Conservation (phyloP, 2,329 filamentous ascomycete genomes). For the Chalara sp. region DNA sequence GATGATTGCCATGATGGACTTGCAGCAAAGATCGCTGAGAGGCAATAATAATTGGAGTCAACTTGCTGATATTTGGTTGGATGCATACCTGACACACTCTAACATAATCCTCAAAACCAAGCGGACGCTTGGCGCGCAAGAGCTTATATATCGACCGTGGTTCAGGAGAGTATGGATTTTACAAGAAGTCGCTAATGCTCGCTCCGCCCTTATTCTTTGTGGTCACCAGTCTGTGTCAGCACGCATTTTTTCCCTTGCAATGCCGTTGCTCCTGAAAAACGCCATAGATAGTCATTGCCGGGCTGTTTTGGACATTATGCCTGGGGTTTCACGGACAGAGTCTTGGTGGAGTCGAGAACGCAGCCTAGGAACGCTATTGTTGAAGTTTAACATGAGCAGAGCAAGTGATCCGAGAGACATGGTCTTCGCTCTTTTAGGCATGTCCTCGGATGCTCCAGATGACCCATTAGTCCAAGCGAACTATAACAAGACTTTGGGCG, state of each 20-base stretch:
- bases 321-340: conserved; percentile 1
- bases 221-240: conserved; percentile 5
- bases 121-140: too few relatives aligned
- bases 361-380: conserved; percentile 4
- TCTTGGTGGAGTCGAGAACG: conserved; percentile 8
- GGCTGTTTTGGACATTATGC: conserved; percentile 11
- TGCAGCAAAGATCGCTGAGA: too few relatives aligned
- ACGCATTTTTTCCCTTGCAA: conserved; percentile 1
- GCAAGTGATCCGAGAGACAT: conserved; percentile 9
- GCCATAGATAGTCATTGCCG: conserved; percentile 2
- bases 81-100: too few relatives aligned
- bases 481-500: background rate
- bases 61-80: too few relatives aligned
- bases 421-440: conserved; percentile 8
- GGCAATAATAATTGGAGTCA: too few relatives aligned
- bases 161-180: background rate
- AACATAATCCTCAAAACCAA: too few relatives aligned
- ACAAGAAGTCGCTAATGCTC: conserved; percentile 7
- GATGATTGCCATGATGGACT: too few relatives aligned
- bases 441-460: conserved; percentile 4
- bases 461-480: background rate
- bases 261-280: conserved; percentile 1
- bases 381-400: conserved; percentile 9
- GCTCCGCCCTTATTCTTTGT: conserved; percentile 3
- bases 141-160: too few relatives aligned